Base-by-base conservation (phyloP, 148 eudicot species). In the Vaccinium vitisidaea region DNA sequence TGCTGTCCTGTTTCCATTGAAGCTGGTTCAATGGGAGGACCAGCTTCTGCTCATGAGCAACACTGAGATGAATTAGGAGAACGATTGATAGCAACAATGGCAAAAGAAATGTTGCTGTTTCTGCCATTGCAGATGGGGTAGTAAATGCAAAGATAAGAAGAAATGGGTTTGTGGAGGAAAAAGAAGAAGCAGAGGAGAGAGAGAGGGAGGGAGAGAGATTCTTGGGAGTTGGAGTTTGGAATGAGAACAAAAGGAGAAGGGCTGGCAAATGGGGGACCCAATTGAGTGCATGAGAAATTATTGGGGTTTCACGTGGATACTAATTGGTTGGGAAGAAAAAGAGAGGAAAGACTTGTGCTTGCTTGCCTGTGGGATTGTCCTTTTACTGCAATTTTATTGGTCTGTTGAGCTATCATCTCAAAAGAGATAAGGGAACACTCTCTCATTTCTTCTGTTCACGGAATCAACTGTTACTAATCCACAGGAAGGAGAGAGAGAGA, bases 221-320 rank as follows among this genome's bases (percentile, higher is more conserved):
- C 86, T 86, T 56, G 59, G 84, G 80, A 75, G 84, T 85, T 87
- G 91, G 88, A 86, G 71, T 81, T 84, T 85, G 86, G 92, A 83
- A 85, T 78, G 90, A 77, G 48, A 92, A 92, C 93, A 92, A 90
- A 88, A 85, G 88, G 77, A 77, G 86, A 52, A 23, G 83, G 83
- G 91, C 80, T 88, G 93, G 92, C 90, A 77, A 74, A 36, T 9
- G 39, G 8, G 76, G 52, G 91, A 85, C 75, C 91, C 92, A 90
- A 86, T 89, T 53, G 46, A 48, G 85, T 91, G 93, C 93, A 90
- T 90, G 92, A 90, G 89, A 92, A 92, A 92, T 92, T 86, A 90
- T 92, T 89, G 92, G 82, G 55, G 80, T 50, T 90, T 91, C 93
- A 92, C 91, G 82, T 79, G 36, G 76, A 13, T 70, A 32, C 48